Evolutionary conservation across 2,329 filamentous ascomycete species (phyloP), one percentile per base, ranked within the genome.

Genomic region (Hypoxylon sp.): DNA sequence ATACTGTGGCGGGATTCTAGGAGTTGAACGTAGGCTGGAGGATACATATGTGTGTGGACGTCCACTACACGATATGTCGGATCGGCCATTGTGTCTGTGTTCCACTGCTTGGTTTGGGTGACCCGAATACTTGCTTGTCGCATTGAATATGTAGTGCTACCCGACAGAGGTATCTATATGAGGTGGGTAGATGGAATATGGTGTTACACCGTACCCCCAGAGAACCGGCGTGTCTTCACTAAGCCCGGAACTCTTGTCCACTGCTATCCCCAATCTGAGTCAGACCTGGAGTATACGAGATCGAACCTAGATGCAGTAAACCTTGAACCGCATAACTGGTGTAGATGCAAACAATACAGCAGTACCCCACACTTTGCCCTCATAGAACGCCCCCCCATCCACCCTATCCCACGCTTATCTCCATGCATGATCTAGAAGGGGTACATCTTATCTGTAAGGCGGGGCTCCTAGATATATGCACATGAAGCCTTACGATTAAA

Each of bases 31-130:
- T 87, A 87, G 16, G 78, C 79, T 3, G 83, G 82, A 11, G 84
- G 83, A 68, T 87, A 88, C 79, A 88, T 84, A 71, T 88, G 84
- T 2, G 84, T 87, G 76, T 88, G 84, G 66, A 87, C 79, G 71
- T 88, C 84, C 48, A 87, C 84, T 41, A 87, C 74, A 45, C 68
- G 71, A 27, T 70, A 62, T 40, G 65, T 66, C 32, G 69, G 58
- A 13, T 70, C 66, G 11, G 66, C 60, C 74, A 76, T 76, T 8
- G 19, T 50, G 36, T 12, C 26, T 11, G 31, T 27, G 7, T 34
- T 31, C 2, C n/a, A n/a, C n/a, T n/a, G n/a, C n/a, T n/a, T n/a
- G n/a, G n/a, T n/a, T n/a, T n/a, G n/a, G n/a, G n/a, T n/a, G n/a
- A n/a, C n/a, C n/a, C n/a, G n/a, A n/a, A n/a, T n/a, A n/a, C n/a